A percentile compares a stretch with the other conserved stretches of the same genome.
Evolutionary conservation across 225 moss, liverwort and hornwort genomes (phyloP).

Genomic region (Sphagnum contortum): DNA sequence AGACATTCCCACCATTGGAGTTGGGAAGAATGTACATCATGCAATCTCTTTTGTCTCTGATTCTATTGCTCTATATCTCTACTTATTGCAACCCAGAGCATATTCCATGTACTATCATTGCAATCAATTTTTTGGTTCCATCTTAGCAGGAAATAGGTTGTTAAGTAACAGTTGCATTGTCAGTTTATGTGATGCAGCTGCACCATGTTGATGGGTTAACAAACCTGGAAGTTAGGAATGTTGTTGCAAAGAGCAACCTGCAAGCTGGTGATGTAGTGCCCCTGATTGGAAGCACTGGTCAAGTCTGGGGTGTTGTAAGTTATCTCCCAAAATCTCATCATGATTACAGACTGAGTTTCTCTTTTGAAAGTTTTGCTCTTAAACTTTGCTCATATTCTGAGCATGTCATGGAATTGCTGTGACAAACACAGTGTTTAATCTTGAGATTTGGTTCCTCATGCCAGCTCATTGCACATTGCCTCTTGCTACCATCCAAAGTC

Average conservation of each 20-base stretch:
- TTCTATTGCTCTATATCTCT: no score
- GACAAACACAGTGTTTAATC: no score
- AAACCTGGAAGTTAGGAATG: slow-evolving; percentile 61
- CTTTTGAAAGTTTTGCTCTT: not conserved
- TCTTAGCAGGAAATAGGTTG: not conserved
- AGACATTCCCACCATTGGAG: slow-evolving; percentile 85
- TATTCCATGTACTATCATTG: no score
- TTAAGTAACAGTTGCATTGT: not conserved
- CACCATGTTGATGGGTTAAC: slow-evolving; percentile 87
- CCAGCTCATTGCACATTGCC: no score
- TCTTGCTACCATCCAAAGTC: no score
- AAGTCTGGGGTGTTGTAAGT: slow-evolving; percentile 85
- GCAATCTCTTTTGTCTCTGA: not conserved
- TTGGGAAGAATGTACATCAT: slow-evolving; percentile 80
- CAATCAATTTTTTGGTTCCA: not conserved
- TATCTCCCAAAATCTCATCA: no score
- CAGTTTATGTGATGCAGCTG: slow-evolving; percentile 40
- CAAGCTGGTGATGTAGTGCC: slow-evolving; percentile 64
- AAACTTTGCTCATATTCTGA: no score
- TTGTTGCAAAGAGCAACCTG: slow-evolving; percentile 53
- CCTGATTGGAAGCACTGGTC: slow-evolving; percentile 74
- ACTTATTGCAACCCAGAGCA: no score
- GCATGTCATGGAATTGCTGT: no score
- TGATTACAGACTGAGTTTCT: not conserved
- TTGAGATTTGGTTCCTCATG: no score